Conservation (phyloP, 2,329 filamentous ascomycete genomes). For the Penicillium sp. region DNA sequence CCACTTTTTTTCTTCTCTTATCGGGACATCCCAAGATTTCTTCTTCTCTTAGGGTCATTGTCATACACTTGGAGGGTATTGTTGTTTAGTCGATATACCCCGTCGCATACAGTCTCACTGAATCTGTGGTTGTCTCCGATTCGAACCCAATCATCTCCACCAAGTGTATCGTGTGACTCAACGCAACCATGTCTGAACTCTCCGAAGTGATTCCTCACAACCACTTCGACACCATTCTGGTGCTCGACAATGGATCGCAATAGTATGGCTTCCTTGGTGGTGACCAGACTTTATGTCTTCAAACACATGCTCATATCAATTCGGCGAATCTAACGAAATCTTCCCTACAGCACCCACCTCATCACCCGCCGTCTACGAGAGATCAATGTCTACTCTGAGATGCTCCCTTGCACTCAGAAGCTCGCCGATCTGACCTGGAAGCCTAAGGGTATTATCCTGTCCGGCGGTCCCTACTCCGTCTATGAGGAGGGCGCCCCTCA, state of each 20-base stretch:
- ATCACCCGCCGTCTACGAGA: slow-evolving; percentile 72
- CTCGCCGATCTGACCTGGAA: slow-evolving; percentile 70
- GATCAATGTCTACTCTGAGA: slow-evolving; percentile 79
- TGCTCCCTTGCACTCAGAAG: slow-evolving; percentile 83
- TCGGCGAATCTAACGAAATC: slow-evolving; percentile 3
- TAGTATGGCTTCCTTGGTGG: slow-evolving; percentile 13
- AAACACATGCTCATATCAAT: background rate
- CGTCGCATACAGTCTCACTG: too few species aligned
- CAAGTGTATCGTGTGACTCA: background rate
- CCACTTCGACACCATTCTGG: slow-evolving; percentile 60
- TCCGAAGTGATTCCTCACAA: slow-evolving; percentile 20
- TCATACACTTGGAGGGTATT: too few species aligned
- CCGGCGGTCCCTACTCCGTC: slow-evolving; percentile 66
- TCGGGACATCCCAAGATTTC: background rate
- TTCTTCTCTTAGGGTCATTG: background rate
- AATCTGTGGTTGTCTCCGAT: too few species aligned
- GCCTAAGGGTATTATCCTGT: slow-evolving; percentile 79
- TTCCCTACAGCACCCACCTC: slow-evolving; percentile 54
- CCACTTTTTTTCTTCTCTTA: background rate
- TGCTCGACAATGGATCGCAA: slow-evolving; percentile 62
- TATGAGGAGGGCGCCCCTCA: slow-evolving; percentile 75
- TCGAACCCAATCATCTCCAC: too few species aligned
- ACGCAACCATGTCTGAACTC: slow-evolving; percentile 8
- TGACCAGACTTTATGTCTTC: background rate
- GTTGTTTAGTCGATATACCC: too few species aligned